phyloP scores from a whole-genome alignment of 176 grass and related monocot species.

The Oryza officinalis region DNA sequence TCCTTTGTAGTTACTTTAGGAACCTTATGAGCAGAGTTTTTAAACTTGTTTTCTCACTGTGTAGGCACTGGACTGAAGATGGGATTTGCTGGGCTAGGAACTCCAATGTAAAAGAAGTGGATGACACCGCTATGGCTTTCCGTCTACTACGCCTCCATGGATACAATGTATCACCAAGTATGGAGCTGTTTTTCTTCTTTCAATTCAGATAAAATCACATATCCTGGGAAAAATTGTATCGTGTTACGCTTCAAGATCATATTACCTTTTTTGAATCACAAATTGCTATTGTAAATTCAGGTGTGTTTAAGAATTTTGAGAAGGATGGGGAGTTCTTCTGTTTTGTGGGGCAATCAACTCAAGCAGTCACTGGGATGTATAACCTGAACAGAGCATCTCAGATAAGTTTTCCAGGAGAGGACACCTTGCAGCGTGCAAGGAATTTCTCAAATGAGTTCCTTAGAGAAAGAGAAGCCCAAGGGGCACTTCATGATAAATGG shows the following conservation, averaged over 20 bases:
- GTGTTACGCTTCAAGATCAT: background rate
- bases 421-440: slow-evolving; percentile 50
- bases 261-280: background rate
- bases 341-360: slow-evolving; percentile 84
- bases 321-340: slow-evolving; percentile 88
- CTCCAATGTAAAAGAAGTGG: slow-evolving; percentile 67
- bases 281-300: slow-evolving; percentile 33
- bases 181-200: background rate
- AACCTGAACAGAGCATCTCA: slow-evolving; percentile 80
- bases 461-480: slow-evolving; percentile 41
- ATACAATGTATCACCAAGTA: slow-evolving; percentile 75
- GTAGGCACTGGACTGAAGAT: slow-evolving; percentile 73
- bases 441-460: slow-evolving; percentile 54
- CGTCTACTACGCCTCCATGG: slow-evolving; percentile 79
- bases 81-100: slow-evolving; percentile 93
- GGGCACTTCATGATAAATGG: slow-evolving; percentile 62
- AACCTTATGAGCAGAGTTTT: background rate
- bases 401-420: slow-evolving; percentile 52
- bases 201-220: background rate
- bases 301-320: slow-evolving; percentile 82
- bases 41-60: background rate
- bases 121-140: slow-evolving; percentile 92
- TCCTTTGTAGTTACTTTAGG: background rate
- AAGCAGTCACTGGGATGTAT: slow-evolving; percentile 94
- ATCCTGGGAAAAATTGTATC: background rate